These are phyloP conservation scores for Thraustochytrium striatum DNA, from an alignment of 352 stramenopile genomes.

Conservation along the genomic window DNA sequence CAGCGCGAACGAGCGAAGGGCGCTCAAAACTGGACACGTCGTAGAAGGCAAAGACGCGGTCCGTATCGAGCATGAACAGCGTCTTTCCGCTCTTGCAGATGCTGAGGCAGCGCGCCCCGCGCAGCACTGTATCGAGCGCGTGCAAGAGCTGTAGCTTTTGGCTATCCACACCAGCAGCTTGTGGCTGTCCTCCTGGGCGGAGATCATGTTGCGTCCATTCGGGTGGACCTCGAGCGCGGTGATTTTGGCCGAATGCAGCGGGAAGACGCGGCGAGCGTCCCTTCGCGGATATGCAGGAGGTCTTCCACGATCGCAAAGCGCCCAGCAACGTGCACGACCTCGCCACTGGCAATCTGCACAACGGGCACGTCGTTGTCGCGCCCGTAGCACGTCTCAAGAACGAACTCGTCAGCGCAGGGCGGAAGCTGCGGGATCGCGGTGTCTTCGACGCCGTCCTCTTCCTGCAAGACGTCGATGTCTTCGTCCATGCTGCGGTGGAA, in stretches of 20 bases:
- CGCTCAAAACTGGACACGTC: background rate
- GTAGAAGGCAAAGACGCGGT: constrained; percentile 6
- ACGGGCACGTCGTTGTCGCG: background rate
- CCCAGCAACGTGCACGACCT: background rate
- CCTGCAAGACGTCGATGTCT: background rate
- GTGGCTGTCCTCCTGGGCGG: background rate
- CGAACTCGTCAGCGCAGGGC: too few species aligned
- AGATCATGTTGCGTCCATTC: constrained; percentile 9
- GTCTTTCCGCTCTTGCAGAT: background rate
- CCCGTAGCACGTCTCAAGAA: background rate
- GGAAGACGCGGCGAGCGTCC: background rate
- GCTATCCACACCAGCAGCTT: constrained; percentile 29
- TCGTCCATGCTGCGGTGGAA: background rate
- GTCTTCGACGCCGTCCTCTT: too few species aligned
- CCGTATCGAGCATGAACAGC: background rate
- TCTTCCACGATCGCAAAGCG: background rate
- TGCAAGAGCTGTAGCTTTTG: background rate
- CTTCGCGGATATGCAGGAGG: background rate
- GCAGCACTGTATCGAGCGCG: background rate
- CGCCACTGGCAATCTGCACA: background rate
- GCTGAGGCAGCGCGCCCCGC: background rate
- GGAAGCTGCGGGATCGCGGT: too few species aligned
- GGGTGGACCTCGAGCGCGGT: constrained; percentile 18
- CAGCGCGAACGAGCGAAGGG: background rate
- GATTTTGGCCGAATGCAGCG: background rate